Evolutionary conservation across 2,329 filamentous ascomycete species (phyloP), one percentile per base, ranked within the genome.

Genomic region (Exserohilum rostratum): DNA sequence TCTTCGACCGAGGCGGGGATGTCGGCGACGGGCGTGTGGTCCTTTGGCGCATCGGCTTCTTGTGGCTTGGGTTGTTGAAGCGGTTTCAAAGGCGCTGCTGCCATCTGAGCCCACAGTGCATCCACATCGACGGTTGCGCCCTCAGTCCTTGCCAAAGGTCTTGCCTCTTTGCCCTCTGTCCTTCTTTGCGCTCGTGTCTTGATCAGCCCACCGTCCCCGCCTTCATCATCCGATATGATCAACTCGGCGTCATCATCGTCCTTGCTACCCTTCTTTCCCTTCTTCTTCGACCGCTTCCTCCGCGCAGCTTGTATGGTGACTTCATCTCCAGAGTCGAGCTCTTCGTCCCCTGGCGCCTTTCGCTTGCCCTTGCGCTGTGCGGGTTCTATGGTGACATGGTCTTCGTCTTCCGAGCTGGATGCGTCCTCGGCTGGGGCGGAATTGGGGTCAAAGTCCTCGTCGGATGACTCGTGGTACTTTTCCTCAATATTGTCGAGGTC

Each of bases 391-490:
- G 58, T 50, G 48, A 57, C 62, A 43, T 68, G 72, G 38, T 71
- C 76, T 34, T 72, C 68, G 46, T 77, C 77, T 18, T 71, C 73
- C 6, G 81, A 82, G 52, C 83, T 85, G 5, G 83, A 83, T 10
- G 80, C 81, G 12, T 75, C 78, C 13, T 77, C 80, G 29, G 62
- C 70, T 72, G 33, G 75, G 66, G 25, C 86, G n/a, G 84, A 85
- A 20, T 86, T 83, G 58, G 91, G 91, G 68, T 91, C 88, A 9
- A 88, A 89, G 69, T 91, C 89, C 62, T 90, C 86, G 3, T 87
- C 87, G 1, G 88, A 90, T 13, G 81, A 84, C 65, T 90, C 90
- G 54, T 85, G 78, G 55, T 84, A 82, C 29, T 85, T 81, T 70
- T 68, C 50, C 72, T 70, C 64, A 6, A 55, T 53, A n/a, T 68